Conservation (phyloP, 257 asterid genomes). For the Ajuga chamaepitys region DNA sequence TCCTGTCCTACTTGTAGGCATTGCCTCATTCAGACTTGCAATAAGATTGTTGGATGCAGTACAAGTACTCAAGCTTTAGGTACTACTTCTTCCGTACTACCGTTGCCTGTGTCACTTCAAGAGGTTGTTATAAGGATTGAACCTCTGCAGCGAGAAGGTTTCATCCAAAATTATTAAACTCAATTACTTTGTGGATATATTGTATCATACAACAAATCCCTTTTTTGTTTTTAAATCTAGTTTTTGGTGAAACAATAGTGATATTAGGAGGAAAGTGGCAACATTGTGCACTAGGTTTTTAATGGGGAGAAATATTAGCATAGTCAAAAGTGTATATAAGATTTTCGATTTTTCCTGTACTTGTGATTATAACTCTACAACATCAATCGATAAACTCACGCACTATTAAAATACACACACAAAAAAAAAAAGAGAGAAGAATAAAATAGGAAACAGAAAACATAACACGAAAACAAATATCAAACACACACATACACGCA, state of each 20-base stretch:
- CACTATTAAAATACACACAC: background rate
- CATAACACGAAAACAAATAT: too few species aligned
- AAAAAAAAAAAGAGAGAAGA: too few species aligned
- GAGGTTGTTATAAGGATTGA: conserved; percentile 28
- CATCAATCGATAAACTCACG: background rate
- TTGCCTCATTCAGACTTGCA: conserved; percentile 43
- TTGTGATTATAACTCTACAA: background rate
- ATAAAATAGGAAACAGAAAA: too few species aligned
- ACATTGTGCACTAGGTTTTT: conserved; percentile 22
- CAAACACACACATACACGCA: too few species aligned
- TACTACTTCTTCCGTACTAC: background rate
- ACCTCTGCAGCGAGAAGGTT: conserved; percentile 45
- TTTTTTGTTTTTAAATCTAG: background rate
- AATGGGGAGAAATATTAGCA: conserved; percentile 13
- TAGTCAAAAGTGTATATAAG: conserved; percentile 17
- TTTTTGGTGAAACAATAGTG: background rate
- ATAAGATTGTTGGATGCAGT: conserved; percentile 33
- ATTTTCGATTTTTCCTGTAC: conserved; percentile 11
- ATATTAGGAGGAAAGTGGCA: conserved; percentile 24
- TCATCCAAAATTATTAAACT: conserved; percentile 24
- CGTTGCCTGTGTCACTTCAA: background rate
- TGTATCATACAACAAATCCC: conserved; percentile 10
- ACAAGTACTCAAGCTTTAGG: background rate
- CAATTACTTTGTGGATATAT: background rate
- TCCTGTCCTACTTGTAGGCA: conserved; percentile 55